Base-by-base conservation (phyloP, 148 eudicot species). In the Nepenthes mirabilis region DNA sequence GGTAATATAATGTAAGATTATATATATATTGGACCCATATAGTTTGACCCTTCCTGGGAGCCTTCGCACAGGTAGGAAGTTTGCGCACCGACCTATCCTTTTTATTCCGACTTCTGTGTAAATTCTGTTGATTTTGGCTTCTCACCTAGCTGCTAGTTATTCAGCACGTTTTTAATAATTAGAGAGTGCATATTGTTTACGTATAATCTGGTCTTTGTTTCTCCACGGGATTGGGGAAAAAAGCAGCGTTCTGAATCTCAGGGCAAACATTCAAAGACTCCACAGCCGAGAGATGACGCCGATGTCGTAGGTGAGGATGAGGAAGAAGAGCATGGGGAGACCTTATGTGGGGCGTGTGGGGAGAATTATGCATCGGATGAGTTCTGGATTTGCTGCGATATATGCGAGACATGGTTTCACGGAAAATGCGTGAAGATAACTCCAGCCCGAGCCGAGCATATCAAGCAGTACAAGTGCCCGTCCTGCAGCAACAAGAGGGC, bases 401-500 rank as follows among this genome's bases (percentile, higher is more conserved):
- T 86, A 62, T 90, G 97, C 36, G 97, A 90, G 77, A 83, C 78
- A 49, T 90, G 97, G 97, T 90, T 86, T 70, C 97, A 90, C 70
- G 97, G 97, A 36, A 90, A 78, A 73, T 90, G 97, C 47, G 97
- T 90, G 70, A 90, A 86, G 86, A 90, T 90, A 56, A 90, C 97
- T 12, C 97, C 90, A 0, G 88, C 97, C 23, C 73, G 84, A 58
- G 97, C 97, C 47, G 95, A 86, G 76, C 94, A 90, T 67, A 86
- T 90, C 74, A 90, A 90, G 83, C 97, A 90, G 74, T 90, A 90
- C 81, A 90, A 90, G 75, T 90, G 97, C 73, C 97, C 97, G 9
- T 74, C 94, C n/a, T 90, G 97, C 81, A 81, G 74, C 79, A 83
- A 75, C 84, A 86, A 90, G 71, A 80, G 94, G 75, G 72, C 86